Base-by-base conservation (phyloP, 305 asterid species). In the Plantago rigida region DNA sequence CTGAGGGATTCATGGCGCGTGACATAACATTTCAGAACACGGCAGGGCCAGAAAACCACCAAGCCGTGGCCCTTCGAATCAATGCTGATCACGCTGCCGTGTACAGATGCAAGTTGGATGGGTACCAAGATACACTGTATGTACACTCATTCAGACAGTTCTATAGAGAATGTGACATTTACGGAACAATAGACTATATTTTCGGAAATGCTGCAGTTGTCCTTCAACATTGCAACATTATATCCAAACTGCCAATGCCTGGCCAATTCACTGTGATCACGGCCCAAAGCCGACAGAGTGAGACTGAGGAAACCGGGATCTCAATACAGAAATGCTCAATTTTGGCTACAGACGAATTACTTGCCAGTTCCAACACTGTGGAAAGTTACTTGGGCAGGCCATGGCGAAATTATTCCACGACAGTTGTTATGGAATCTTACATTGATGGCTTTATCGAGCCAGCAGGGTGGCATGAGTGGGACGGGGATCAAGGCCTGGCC, bases 311-410 rank as follows among this genome's bases (percentile, higher is more conserved):
- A 68, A 84, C 96, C 0, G 98, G 94, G 4, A 78, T 91, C 0
- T 79, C 95, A 0, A 60, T 91, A 8, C 98, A 91, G 44, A 86
- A 83, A 24, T 87, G 98, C 51, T 74, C 94, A 3, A 72, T 91
- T 17, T 26, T 83, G 28, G 83, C 90, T 0, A 75, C 92, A 0
- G 75, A 76, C 0, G 96, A 84, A 1, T 14, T 87, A 69, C 56
- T 69, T 59, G 48, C 73, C 0, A 81, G 75, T 39, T 65, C 84
- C 0, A 55, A 57, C 24, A 42, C 1, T 0, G 80, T 88, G 39
- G 69, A 50, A 75, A 86, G 85, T 56, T 91, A 77, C 56, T 64
- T 91, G 3, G 98, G 98, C 26, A 63, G 98, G 71, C 98, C 98
- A 0, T 87, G 98, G 98, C 74, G 59, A 46, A 68, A 63, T 13